Evolutionary conservation across 2,329 filamentous ascomycete genomes (phyloP).

Genomic region (Pseudogymnoascus pannorum): DNA sequence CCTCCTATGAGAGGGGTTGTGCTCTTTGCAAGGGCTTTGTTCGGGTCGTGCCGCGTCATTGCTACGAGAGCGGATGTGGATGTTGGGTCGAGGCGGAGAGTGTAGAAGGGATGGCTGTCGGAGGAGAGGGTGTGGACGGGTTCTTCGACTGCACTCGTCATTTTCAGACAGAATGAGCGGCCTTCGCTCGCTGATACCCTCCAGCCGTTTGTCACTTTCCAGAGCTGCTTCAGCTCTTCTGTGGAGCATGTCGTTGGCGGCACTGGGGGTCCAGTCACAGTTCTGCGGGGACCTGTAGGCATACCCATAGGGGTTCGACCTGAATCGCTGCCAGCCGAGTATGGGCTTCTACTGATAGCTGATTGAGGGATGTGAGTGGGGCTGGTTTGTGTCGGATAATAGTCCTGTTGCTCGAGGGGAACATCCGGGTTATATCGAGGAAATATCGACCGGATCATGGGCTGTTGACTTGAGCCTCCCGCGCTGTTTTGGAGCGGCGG

Average conservation of each 20-base stretch:
- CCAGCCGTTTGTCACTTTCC: conserved; percentile 66
- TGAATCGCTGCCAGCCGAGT: conserved; percentile 34
- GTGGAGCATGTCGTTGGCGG: conserved; percentile 26
- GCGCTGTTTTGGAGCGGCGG: conserved; percentile 34
- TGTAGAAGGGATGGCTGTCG: conserved; percentile 57
- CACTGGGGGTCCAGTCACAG: background rate
- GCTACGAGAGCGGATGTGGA: conserved; percentile 56
- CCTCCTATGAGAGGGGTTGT: conserved; percentile 18
- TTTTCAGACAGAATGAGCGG: conserved; percentile 50
- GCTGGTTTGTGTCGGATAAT: conserved; percentile 59
- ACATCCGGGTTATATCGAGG: conserved; percentile 64
- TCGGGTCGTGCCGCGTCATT: conserved; percentile 53
- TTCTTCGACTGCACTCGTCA: conserved; percentile 50
- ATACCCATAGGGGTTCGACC: conserved; percentile 22
- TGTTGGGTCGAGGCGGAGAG: conserved; percentile 55
- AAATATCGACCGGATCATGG: conserved; percentile 63
- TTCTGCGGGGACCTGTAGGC: background rate
- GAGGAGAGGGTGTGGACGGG: conserved; percentile 62
- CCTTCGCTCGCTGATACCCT: conserved; percentile 53
- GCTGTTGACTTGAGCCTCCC: conserved; percentile 23
- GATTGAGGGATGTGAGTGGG: conserved; percentile 56
- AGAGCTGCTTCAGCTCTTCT: conserved; percentile 56
- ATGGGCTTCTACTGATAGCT: conserved; percentile 59
- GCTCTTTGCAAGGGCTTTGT: conserved; percentile 34
- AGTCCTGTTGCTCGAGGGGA: conserved; percentile 59